Percentiles rank a stretch among this genome's conserved stretches.
These are phyloP conservation scores for Pharus latifolius DNA, from an alignment of 176 grass and related monocot species.

Conservation along the genomic window DNA sequence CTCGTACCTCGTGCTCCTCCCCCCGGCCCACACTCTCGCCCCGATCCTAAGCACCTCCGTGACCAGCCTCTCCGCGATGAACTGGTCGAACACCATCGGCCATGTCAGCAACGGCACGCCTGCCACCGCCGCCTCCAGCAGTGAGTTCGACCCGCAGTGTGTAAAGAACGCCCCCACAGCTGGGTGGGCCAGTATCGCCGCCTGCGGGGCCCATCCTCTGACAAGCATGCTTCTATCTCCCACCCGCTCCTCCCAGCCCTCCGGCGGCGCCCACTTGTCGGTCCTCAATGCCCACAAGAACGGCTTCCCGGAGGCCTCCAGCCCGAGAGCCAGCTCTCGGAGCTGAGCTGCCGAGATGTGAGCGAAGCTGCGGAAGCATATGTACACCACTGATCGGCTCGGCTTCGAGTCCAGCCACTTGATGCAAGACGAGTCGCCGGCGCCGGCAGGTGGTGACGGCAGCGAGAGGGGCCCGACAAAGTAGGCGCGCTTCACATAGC, in stretches of 20 bases:
- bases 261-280: neutral
- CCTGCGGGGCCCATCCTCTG: conserved; percentile 9
- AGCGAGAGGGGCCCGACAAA: conserved; percentile 14
- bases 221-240: neutral
- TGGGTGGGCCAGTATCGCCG: neutral
- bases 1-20: neutral
- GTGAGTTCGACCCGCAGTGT: conserved; percentile 21
- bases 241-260: neutral
- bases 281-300: conserved; percentile 26
- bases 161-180: conserved; percentile 13
- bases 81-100: conserved; percentile 17
- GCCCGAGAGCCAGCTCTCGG: conserved; percentile 10
- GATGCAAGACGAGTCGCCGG: neutral
- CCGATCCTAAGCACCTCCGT: neutral
- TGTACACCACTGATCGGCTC: neutral
- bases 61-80: neutral
- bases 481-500: neutral
- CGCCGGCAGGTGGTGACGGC: neutral
- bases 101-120: conserved; percentile 29
- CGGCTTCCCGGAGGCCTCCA: conserved; percentile 2
- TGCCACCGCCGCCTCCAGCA: neutral
- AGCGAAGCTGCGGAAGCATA: conserved; percentile 31
- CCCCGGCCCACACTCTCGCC: neutral
- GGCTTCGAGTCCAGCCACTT: conserved; percentile 10
- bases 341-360: conserved; percentile 1